Percentiles rank a stretch among this genome's conserved stretches.
Conservation (phyloP, 345 rosid species). For the Eucalyptus cloeziana region DNA sequence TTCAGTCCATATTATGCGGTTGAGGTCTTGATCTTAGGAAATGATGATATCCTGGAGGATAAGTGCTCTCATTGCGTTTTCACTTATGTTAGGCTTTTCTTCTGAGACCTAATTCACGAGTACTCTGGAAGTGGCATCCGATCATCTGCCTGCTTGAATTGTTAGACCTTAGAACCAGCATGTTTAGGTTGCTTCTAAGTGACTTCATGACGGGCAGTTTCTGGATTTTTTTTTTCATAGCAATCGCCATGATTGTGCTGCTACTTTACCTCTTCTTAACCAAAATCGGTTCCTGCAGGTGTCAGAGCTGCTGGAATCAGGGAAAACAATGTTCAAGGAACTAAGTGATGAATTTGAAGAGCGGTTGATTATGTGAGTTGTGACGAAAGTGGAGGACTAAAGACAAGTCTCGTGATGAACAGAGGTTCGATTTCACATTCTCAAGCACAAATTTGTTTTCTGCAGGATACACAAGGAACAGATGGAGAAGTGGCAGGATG, state of each 20-base stretch:
- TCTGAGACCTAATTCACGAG: background rate
- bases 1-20: background rate
- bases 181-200: background rate
- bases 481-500: constrained; percentile 82
- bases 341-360: constrained; percentile 74
- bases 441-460: background rate
- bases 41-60: background rate
- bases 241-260: background rate
- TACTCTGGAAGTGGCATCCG: background rate
- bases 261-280: background rate
- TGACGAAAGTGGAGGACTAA: background rate
- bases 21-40: background rate
- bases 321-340: constrained; percentile 68
- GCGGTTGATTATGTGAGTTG: constrained; percentile 48
- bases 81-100: background rate
- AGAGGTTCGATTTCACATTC: background rate
- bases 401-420: background rate
- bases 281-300: constrained; percentile 23
- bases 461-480: constrained; percentile 74
- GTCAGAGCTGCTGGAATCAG: constrained; percentile 68
- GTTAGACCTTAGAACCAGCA: background rate
- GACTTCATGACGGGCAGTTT: background rate
- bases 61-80: background rate
- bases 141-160: background rate
- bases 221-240: background rate